Percentiles rank a stretch among this genome's conserved stretches.
These are phyloP conservation scores for Zygosaccharomyces bailii DNA, from an alignment of 805 yeast genomes.

Conservation along the genomic window DNA sequence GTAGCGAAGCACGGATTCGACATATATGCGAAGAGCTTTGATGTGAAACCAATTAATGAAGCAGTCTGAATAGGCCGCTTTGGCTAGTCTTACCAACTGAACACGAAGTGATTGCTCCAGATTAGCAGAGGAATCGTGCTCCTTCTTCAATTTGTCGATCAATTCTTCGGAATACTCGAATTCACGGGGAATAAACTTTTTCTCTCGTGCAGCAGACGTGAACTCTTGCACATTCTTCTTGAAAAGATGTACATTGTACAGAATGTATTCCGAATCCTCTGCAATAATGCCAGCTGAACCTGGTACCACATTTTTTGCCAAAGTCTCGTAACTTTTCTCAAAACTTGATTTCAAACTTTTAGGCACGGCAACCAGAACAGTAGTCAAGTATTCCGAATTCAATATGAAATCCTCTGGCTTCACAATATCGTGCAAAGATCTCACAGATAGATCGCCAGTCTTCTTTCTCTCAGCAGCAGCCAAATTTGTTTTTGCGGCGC, in stretches of 20 bases:
- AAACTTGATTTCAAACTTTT: conserved; percentile 58
- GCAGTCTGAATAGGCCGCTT: conserved; percentile 86
- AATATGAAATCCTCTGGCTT: conserved; percentile 77
- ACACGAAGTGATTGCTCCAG: conserved; percentile 68
- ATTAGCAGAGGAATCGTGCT: conserved; percentile 70
- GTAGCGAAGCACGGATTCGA: conserved; percentile 90
- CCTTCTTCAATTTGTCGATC: conserved; percentile 69
- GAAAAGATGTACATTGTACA: conserved; percentile 80
- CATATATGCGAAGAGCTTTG: conserved; percentile 80
- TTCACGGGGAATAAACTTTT: conserved; percentile 89
- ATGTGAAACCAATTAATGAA: conserved; percentile 86
- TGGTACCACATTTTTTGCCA: conserved; percentile 83
- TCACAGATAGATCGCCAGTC: conserved; percentile 88
- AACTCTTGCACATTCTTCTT: conserved; percentile 74
- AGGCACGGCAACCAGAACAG: conserved; percentile 88
- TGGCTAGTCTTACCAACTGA: conserved; percentile 78
- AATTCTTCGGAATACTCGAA: conserved; percentile 78
- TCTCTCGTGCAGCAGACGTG: conserved; percentile 68
- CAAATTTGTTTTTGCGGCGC: conserved; percentile 76
- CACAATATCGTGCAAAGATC: conserved; percentile 86
- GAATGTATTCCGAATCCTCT: conserved; percentile 66
- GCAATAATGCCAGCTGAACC: conserved; percentile 73
- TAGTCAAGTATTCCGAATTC: conserved; percentile 79
- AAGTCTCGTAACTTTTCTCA: conserved; percentile 66
- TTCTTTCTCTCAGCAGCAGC: conserved; percentile 88